phyloP scores from a whole-genome alignment of 1,284 basidiomycete genomes.

The Cutaneotrichosporon spelunceum region DNA sequence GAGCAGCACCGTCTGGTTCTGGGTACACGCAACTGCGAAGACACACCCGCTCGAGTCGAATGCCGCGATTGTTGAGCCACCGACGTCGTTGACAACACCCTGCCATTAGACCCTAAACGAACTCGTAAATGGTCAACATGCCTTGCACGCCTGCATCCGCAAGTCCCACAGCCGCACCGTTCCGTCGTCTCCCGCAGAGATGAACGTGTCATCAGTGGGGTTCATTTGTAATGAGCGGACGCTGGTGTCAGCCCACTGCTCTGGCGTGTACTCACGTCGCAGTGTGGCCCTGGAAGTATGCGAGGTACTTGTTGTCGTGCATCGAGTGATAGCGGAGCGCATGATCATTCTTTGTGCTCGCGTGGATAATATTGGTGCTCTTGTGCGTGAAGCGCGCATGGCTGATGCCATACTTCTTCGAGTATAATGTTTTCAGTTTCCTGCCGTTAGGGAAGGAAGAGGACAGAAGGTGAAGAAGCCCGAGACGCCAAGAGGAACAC shows the following conservation, averaged over 20 bases:
- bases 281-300: constrained; percentile 94
- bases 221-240: constrained; percentile 90
- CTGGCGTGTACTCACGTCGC: constrained; percentile 54
- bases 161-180: constrained; percentile 97
- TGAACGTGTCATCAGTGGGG: constrained; percentile 89
- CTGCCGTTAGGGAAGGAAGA: constrained; percentile 50
- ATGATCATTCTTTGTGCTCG: constrained; percentile 86
- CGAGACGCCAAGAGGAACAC: constrained; percentile 49
- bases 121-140: constrained; percentile 28
- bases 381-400: constrained; percentile 93
- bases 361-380: constrained; percentile 76
- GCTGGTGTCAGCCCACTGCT: constrained; percentile 36
- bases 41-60: constrained; percentile 87
- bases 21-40: constrained; percentile 88
- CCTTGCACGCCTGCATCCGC: constrained; percentile 68
- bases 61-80: constrained; percentile 72
- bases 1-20: constrained; percentile 71
- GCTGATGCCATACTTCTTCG: constrained; percentile 95
- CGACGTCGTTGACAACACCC: constrained; percentile 56
- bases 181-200: constrained; percentile 89
- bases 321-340: constrained; percentile 91
- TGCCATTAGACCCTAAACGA: constrained; percentile 23
- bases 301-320: constrained; percentile 92
- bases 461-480: constrained; percentile 21
- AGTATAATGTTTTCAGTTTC: constrained; percentile 72